A percentile compares a stretch with the other conserved stretches of the same genome.
Evolutionary conservation across 176 grass and related monocot species (phyloP).

Genomic region (Bothriochloa decipiens): DNA sequence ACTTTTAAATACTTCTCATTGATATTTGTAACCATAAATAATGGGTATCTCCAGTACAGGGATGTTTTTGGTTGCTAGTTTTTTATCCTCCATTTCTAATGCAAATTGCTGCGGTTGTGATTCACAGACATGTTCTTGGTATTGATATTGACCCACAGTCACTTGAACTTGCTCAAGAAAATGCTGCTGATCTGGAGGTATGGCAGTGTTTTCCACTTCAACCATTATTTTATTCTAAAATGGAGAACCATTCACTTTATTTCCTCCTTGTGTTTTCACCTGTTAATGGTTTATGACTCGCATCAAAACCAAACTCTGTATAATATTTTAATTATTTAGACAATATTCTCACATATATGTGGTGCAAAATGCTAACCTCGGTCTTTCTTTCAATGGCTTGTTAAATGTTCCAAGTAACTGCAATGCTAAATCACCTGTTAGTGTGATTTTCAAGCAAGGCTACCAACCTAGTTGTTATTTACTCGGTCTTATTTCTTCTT

Average conservation of each 20-base stretch:
- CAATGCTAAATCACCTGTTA: neutral
- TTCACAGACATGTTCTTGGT: constrained; percentile 75
- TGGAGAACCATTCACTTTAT: neutral
- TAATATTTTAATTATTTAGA: neutral
- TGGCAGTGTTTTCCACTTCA: neutral
- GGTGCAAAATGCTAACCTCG: neutral
- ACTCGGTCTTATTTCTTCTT: neutral
- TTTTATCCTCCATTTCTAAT: constrained; percentile 5
- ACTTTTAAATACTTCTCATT: neutral
- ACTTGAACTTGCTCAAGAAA: constrained; percentile 85
- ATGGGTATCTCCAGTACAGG: neutral
- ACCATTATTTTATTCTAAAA: constrained; percentile 19
- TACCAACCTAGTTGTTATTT: constrained; percentile 4
- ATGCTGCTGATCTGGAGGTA: constrained; percentile 85
- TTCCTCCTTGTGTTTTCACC: constrained; percentile 1
- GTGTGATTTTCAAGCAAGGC: neutral
- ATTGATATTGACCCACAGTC: constrained; percentile 78
- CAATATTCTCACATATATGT: neutral
- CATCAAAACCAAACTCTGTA: neutral
- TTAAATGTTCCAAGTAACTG: neutral
- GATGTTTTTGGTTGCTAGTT: constrained; percentile 5
- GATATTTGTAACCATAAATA: neutral
- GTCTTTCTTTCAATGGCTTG: neutral
- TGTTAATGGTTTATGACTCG: neutral
- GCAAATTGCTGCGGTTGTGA: neutral